phyloP scores from a whole-genome alignment of 192 early-diverging fungal genomes.

The Chytriomyces sp. region DNA sequence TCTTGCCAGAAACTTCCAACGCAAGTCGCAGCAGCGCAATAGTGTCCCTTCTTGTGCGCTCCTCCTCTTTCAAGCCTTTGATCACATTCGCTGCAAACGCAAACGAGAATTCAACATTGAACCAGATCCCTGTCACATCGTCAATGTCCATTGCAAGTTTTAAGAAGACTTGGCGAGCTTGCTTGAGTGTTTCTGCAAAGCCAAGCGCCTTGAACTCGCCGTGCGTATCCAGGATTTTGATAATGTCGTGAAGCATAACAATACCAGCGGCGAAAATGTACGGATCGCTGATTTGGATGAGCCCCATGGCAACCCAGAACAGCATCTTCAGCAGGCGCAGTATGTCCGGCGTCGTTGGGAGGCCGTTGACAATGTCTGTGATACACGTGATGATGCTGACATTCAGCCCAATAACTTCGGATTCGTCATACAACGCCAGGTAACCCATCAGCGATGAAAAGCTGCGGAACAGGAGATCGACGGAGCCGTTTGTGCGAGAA shows the following conservation, averaged over 20 bases:
- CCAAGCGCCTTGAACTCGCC: slow-evolving; percentile 70
- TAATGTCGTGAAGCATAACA: slow-evolving; percentile 69
- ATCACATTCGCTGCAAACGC: slow-evolving; percentile 80
- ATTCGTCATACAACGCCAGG: slow-evolving; percentile 82
- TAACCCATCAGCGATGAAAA: slow-evolving; percentile 87
- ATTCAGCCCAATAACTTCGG: slow-evolving; percentile 72
- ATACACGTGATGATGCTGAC: slow-evolving; percentile 88
- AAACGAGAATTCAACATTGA: slow-evolving; percentile 85
- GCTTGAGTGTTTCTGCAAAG: slow-evolving; percentile 74
- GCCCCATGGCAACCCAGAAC: slow-evolving; percentile 89
- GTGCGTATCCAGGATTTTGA: slow-evolving; percentile 76
- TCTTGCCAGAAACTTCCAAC: slow-evolving; percentile 56
- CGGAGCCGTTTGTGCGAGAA: slow-evolving; percentile 87
- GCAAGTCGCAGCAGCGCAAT: slow-evolving; percentile 73
- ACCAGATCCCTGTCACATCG: slow-evolving; percentile 75
- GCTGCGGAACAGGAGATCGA: slow-evolving; percentile 92
- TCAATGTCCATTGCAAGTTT: slow-evolving; percentile 78
- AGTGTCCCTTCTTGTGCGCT: slow-evolving; percentile 73
- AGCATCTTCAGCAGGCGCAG: slow-evolving; percentile 63
- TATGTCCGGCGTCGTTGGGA: slow-evolving; percentile 7
- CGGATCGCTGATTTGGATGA: slow-evolving; percentile 87
- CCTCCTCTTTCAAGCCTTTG: slow-evolving; percentile 79
- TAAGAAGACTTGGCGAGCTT: slow-evolving; percentile 67
- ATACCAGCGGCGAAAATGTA: slow-evolving; percentile 77
- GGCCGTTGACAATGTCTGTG: slow-evolving; percentile 82